Percentiles rank a stretch among this genome's conserved stretches.
Evolutionary conservation across 306 rosid genomes (phyloP).

Genomic region (Prunus mume): DNA sequence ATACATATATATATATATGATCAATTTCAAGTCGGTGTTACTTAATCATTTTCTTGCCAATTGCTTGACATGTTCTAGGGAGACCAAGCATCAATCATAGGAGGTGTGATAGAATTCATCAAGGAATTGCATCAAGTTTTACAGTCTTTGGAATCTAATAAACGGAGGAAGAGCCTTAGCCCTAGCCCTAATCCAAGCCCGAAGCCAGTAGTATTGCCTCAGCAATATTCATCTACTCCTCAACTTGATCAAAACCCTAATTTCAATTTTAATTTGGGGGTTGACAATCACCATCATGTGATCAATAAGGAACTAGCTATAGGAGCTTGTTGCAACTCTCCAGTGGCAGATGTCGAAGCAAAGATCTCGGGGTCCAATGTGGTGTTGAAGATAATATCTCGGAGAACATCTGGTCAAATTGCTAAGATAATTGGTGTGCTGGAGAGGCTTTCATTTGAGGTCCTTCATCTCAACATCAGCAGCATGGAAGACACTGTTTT

Average conservation of each 20-base stretch:
- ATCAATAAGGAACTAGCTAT: slow-evolving; percentile 42
- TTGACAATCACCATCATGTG: slow-evolving; percentile 28
- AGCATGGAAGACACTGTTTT: slow-evolving; percentile 90
- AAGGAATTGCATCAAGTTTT: slow-evolving; percentile 90
- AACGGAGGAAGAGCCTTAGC: slow-evolving; percentile 87
- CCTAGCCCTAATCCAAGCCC: slow-evolving; percentile 77
- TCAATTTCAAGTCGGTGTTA: not conserved
- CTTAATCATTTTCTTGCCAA: not conserved
- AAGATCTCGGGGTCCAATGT: slow-evolving; percentile 85
- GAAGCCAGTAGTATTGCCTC: slow-evolving; percentile 26
- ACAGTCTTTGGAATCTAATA: slow-evolving; percentile 78
- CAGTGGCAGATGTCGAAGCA: slow-evolving; percentile 85
- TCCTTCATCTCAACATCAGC: slow-evolving; percentile 84
- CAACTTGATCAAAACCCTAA: slow-evolving; percentile 1
- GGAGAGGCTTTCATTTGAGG: slow-evolving; percentile 78
- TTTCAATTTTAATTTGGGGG: not conserved
- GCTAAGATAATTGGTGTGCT: slow-evolving; percentile 57
- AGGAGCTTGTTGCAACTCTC: slow-evolving; percentile 84
- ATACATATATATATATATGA: not conserved
- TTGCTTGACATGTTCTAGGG: slow-evolving; percentile 40
- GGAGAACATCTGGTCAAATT: slow-evolving; percentile 61
- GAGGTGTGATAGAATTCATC: slow-evolving; percentile 88
- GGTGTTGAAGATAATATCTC: slow-evolving; percentile 60
- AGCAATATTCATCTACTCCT: not conserved
- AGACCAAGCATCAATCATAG: slow-evolving; percentile 95